A percentile compares a stretch with the other conserved stretches of the same genome.
phyloP scores from a whole-genome alignment of 176 grass and related monocot species.

The Chloris gayana region DNA sequence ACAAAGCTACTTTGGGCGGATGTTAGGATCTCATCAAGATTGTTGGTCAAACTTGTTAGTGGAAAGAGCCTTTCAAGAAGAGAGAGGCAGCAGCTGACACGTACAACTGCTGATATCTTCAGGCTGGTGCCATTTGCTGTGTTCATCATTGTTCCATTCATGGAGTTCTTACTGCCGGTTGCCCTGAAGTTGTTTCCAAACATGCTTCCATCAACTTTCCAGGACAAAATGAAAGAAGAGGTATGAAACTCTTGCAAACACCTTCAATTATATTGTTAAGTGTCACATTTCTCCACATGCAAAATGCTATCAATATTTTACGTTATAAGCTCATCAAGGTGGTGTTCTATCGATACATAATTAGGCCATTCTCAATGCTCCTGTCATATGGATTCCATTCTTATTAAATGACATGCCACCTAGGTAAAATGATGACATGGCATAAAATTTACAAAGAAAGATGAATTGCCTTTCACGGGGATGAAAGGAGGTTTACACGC shows the following conservation, averaged over 20 bases:
- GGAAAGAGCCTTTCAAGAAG: conserved; percentile 82
- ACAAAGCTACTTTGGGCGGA: conserved; percentile 83
- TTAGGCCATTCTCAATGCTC: too few relatives aligned
- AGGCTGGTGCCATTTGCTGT: conserved; percentile 86
- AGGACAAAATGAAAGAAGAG: conserved; percentile 91
- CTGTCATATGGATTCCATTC: too few relatives aligned
- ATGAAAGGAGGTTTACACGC: too few relatives aligned
- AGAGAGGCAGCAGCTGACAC: conserved; percentile 73
- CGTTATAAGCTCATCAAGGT: conserved; percentile 10
- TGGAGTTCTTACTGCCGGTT: conserved; percentile 87
- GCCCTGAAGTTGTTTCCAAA: conserved; percentile 91
- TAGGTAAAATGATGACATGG: too few relatives aligned
- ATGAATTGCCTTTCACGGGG: too few relatives aligned
- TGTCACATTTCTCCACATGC: not conserved
- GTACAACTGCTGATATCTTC: conserved; percentile 86
- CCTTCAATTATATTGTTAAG: conserved; percentile 10
- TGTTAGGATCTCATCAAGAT: conserved; percentile 74
- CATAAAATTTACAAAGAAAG: too few relatives aligned
- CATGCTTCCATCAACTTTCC: conserved; percentile 93
- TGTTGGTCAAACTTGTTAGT: conserved; percentile 74
- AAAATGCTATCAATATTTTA: conserved; percentile 11
- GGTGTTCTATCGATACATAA: not conserved
- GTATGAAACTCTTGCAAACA: conserved; percentile 30
- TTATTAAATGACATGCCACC: too few relatives aligned
- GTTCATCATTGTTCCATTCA: conserved; percentile 95